These are phyloP conservation scores for Perkinsus olseni DNA, from an alignment of 169 alveolate genomes.

Conservation along the genomic window DNA sequence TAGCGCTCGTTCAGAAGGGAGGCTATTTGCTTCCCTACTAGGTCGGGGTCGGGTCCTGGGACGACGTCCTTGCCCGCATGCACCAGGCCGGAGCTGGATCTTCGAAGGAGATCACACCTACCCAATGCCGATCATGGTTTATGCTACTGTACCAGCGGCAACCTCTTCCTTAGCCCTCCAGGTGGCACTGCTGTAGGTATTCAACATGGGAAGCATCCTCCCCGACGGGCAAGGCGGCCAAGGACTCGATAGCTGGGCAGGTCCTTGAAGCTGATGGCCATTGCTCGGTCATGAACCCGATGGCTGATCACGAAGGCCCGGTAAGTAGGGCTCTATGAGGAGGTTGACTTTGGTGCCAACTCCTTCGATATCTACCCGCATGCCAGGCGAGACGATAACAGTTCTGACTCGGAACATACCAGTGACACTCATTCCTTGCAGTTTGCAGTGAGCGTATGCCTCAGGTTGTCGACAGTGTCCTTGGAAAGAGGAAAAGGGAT, in stretches of 20 bases:
- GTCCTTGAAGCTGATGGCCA: neutral
- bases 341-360: no score
- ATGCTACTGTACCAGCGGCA: neutral
- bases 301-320: neutral
- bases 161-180: no score
- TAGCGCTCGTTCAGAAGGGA: no score
- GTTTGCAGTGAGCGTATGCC: no score
- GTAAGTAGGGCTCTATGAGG: neutral
- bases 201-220: neutral
- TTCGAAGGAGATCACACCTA: neutral
- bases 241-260: neutral
- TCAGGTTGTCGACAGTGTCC: neutral
- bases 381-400: no score
- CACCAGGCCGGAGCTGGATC: neutral
- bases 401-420: no score
- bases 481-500: neutral
- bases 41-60: neutral
- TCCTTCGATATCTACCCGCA: no score
- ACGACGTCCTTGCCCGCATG: neutral
- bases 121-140: neutral
- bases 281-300: neutral
- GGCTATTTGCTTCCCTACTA: no score
- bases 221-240: neutral
- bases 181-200: neutral
- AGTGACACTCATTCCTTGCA: no score